Conservation (phyloP, 106 monocot species). For the Dendrobium chrysotoxum region DNA sequence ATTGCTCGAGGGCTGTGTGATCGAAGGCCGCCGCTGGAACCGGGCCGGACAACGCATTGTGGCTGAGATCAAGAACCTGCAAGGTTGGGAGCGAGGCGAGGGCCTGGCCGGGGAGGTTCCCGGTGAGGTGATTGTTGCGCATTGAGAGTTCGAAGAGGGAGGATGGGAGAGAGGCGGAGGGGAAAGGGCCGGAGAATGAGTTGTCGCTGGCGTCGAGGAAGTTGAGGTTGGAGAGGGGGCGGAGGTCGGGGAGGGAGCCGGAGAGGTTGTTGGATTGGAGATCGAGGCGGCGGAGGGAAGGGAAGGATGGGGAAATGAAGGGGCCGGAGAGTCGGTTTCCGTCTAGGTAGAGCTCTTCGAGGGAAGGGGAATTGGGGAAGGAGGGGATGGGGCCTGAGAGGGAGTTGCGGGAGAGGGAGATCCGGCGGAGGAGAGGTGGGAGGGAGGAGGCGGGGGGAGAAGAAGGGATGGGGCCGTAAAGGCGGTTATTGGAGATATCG, state of each 20-base stretch:
- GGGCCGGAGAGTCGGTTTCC: slow-evolving; percentile 33
- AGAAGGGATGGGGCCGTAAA: slow-evolving; percentile 39
- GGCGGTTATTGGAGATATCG: slow-evolving; percentile 44
- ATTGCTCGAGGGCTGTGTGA: slow-evolving; percentile 61
- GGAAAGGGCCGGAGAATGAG: slow-evolving; percentile 34
- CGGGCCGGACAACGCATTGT: slow-evolving; percentile 41
- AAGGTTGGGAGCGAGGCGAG: slow-evolving; percentile 14
- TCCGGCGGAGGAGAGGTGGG: slow-evolving; percentile 33
- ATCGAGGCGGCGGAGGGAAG: slow-evolving; percentile 35
- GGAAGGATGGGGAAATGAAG: slow-evolving; percentile 12
- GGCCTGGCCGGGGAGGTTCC: slow-evolving; percentile 14
- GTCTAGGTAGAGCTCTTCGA: slow-evolving; percentile 53
- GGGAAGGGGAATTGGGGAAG: slow-evolving; percentile 5
- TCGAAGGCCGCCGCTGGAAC: slow-evolving; percentile 37
- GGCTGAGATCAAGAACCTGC: slow-evolving; percentile 56
- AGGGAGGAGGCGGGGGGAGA: too few relatives aligned
- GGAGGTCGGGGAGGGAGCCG: slow-evolving; percentile 38
- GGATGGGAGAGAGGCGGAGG: slow-evolving; percentile 23
- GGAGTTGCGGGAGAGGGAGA: slow-evolving; percentile 59
- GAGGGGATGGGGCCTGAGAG: slow-evolving; percentile 52
- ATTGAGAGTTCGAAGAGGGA: slow-evolving; percentile 34
- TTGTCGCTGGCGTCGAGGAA: slow-evolving; percentile 57
- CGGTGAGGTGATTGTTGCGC: slow-evolving; percentile 35
- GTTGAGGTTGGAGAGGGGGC: slow-evolving; percentile 14
- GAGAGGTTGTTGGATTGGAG: slow-evolving; percentile 47